Base-by-base conservation (phyloP, 257 asterid genomes). In the Penstemon davidsonii region DNA sequence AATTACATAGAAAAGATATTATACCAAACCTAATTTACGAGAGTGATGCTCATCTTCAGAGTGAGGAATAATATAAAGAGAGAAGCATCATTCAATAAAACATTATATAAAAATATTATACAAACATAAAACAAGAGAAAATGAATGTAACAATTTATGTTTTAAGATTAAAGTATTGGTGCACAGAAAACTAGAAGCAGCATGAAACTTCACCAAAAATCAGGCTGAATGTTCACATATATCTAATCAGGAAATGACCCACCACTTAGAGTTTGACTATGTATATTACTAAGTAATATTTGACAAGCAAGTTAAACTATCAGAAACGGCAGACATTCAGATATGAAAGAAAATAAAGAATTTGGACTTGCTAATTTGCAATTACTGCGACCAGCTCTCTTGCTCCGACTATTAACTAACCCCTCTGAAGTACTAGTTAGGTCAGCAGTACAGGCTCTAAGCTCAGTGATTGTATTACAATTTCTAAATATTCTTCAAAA, bases 1-100 rank as follows among this genome's bases (percentile, higher is more conserved):
- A 60, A 49, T 8, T 47, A 56, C 57, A 51, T n/a, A 33, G 66
- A 65, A 54, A 44, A 8, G 47, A 66, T 52, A 3, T 47, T 7
- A 76, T 70, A 7, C 60, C 51, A 41, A 63, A 56, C 60, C 41
- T 18, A 19, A 36, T 13, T 55, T 72, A 60, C 6, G 42, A 7
- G 37, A 57, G 8, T 57, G 8, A 37, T 53, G 71, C 59, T 7
- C 36, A 42, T 41, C n/a, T 4, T n/a, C 67, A 54, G 33, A 6
- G n/a, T 5, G 25, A 62, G 67, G 54, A 49, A 49, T 13, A 49
- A 49, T 4, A 10, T 49, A 49, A 0, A 15, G 54, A 49, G 54
- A 10, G 11, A 10, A 49, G 12, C 11, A 46, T 7, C 10, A 46
- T 46, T 25, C 33, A 25, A 25, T 25, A 0, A 46, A 12, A 5